These are phyloP conservation scores for Phaffia australis DNA, from an alignment of 768 basidiomycete species.

Conservation along the genomic window DNA sequence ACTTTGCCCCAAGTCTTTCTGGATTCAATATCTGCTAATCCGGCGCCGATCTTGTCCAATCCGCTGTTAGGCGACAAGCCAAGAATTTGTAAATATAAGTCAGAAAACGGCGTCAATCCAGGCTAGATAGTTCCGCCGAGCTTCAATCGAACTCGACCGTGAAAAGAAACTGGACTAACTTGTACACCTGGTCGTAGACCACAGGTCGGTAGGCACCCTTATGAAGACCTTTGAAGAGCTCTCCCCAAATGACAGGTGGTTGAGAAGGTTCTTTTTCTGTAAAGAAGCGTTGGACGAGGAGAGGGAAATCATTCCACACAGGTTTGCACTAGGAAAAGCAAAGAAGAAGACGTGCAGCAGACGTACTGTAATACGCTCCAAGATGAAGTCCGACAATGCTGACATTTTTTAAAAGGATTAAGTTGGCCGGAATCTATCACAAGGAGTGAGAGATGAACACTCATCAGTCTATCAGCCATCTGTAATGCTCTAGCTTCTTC, in stretches of 20 bases:
- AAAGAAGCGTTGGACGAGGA: constrained; percentile 23
- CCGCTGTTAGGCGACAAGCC: constrained; percentile 33
- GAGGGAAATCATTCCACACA: background rate
- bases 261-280: constrained; percentile 52
- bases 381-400: constrained; percentile 75
- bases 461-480: background rate
- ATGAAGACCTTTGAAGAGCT: constrained; percentile 56
- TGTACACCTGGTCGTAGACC: constrained; percentile 41
- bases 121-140: background rate
- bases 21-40: constrained; percentile 61
- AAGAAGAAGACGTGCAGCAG: background rate
- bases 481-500: background rate
- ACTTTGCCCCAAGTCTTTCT: constrained; percentile 90
- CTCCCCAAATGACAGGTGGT: constrained; percentile 60
- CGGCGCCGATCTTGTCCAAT: constrained; percentile 56
- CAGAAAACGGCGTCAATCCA: background rate
- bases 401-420: constrained; percentile 72
- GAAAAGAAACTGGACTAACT: constrained; percentile 26
- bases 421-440: constrained; percentile 60
- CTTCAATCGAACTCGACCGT: background rate
- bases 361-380: constrained; percentile 66
- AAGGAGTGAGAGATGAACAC: background rate
- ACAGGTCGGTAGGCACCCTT: constrained; percentile 41
- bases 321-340: constrained; percentile 6
- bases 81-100: background rate